phyloP scores from a whole-genome alignment of 2,329 filamentous ascomycete species.

The Phyllosticta paracitricarpa region DNA sequence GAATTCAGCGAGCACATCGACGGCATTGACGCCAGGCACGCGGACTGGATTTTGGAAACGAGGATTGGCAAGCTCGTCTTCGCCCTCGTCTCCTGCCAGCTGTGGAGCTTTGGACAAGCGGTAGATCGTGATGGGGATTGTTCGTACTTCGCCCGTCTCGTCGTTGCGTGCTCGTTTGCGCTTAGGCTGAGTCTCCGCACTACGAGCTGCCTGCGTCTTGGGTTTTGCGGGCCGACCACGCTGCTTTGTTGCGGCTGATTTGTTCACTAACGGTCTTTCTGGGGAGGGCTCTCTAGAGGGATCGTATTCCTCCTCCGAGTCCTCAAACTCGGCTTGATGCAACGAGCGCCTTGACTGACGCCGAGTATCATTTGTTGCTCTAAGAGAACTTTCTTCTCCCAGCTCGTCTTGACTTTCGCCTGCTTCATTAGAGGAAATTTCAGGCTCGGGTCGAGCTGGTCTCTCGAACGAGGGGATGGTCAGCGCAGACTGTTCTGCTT shows the following conservation, averaged over 20 bases:
- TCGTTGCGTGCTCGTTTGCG: conserved; percentile 19
- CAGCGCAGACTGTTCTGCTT: neutral
- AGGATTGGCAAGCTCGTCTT: conserved; percentile 20
- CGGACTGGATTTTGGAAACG: conserved; percentile 23
- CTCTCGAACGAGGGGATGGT: neutral
- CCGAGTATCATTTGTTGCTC: neutral
- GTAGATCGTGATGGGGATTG: conserved; percentile 23
- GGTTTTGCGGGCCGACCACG: conserved; percentile 12
- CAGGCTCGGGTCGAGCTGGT: neutral
- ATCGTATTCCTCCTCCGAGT: neutral
- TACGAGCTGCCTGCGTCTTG: neutral
- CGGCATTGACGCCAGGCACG: conserved; percentile 35
- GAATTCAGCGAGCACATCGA: conserved; percentile 42
- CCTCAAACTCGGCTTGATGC: neutral
- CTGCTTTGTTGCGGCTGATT: conserved; percentile 2
- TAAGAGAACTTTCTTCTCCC: neutral
- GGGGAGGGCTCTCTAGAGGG: neutral
- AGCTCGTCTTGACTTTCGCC: neutral
- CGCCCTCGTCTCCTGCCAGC: conserved; percentile 14
- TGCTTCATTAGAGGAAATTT: neutral
- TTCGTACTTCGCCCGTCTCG: neutral
- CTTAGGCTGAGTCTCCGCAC: conserved; percentile 14
- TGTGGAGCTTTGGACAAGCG: conserved; percentile 16
- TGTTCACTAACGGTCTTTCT: neutral
- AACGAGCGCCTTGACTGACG: neutral